Percentiles rank a stretch among this genome's conserved stretches.
Conservation (phyloP, 306 rosid genomes). For the Medicago truncatula region DNA sequence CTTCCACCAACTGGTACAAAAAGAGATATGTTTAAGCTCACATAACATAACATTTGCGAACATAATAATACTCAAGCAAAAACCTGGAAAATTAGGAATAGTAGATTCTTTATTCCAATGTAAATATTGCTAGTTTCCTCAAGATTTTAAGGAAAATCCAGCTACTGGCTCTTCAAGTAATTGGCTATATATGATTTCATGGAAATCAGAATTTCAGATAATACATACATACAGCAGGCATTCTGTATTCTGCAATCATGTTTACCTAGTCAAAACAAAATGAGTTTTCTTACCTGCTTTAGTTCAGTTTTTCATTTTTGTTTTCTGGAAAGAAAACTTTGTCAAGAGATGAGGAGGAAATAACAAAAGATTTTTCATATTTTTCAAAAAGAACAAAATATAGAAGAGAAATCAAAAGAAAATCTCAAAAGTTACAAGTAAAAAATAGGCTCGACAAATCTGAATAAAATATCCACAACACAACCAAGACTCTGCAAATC, state of each 20-base stretch:
- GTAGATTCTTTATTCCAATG: slow-evolving; percentile 24
- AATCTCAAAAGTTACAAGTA: too few relatives aligned
- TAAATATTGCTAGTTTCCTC: neutral
- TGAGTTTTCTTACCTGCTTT: too few relatives aligned
- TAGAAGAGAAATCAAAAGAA: too few relatives aligned
- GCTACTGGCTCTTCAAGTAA: slow-evolving; percentile 6
- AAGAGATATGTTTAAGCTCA: neutral
- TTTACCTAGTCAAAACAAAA: neutral
- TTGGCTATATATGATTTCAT: slow-evolving; percentile 1
- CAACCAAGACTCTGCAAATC: too few relatives aligned
- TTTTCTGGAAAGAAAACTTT: too few relatives aligned
- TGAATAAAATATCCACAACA: too few relatives aligned
- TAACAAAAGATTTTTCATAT: too few relatives aligned
- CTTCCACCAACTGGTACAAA: slow-evolving; percentile 32
- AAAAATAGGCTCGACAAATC: too few relatives aligned
- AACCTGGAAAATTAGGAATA: neutral
- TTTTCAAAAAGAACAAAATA: too few relatives aligned
- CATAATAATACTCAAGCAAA: slow-evolving; percentile 16
- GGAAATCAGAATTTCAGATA: neutral
- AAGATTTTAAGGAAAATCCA: neutral
- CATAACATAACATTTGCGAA: slow-evolving; percentile 13
- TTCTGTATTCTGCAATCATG: neutral
- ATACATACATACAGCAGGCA: neutral
- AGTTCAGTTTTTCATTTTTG: too few relatives aligned
- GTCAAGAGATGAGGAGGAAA: too few relatives aligned